phyloP scores from a whole-genome alignment of 352 stramenopile genomes.

The Phytophthora sansomeana region DNA sequence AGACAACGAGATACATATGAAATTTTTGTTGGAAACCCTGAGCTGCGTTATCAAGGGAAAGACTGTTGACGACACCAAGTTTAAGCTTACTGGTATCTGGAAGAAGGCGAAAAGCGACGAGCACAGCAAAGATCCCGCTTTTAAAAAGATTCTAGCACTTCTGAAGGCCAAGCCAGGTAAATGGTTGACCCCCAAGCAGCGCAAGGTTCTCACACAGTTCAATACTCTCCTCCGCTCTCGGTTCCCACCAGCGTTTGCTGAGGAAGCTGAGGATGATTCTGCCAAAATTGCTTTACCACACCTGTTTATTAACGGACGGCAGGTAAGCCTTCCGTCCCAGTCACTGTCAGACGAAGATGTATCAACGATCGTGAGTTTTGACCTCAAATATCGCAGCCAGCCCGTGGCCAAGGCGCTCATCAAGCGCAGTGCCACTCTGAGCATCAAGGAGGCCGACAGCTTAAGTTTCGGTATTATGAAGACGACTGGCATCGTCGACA shows the following conservation, averaged over 20 bases:
- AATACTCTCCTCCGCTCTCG: slow-evolving; percentile 55
- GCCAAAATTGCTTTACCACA: slow-evolving; percentile 33
- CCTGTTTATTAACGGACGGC: slow-evolving; percentile 79
- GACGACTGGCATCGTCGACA: slow-evolving; percentile 81
- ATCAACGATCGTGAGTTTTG: slow-evolving; percentile 66
- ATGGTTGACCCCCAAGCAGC: slow-evolving; percentile 38
- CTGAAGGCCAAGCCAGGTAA: slow-evolving; percentile 26
- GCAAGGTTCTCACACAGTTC: slow-evolving; percentile 44
- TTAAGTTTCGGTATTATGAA: slow-evolving; percentile 81
- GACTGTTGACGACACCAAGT: slow-evolving; percentile 50
- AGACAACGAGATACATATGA: slow-evolving; percentile 58
- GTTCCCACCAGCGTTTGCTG: slow-evolving; percentile 30
- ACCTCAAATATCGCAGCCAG: slow-evolving; percentile 76
- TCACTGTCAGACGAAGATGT: slow-evolving; percentile 73
- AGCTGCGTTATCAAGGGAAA: slow-evolving; percentile 66
- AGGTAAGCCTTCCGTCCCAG: slow-evolving; percentile 59
- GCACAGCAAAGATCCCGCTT: slow-evolving; percentile 27
- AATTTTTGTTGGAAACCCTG: slow-evolving; percentile 66
- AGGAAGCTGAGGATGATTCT: slow-evolving; percentile 19
- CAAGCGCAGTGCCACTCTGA: slow-evolving; percentile 61
- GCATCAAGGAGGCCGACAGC: slow-evolving; percentile 53
- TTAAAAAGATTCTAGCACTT: slow-evolving; percentile 33
- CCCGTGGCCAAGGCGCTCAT: slow-evolving; percentile 78
- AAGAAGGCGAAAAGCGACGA: slow-evolving; percentile 34
- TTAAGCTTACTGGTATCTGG: slow-evolving; percentile 61